Evolutionary conservation across 2,329 filamentous ascomycete species (phyloP).

Genomic region (Fusarium sp.): DNA sequence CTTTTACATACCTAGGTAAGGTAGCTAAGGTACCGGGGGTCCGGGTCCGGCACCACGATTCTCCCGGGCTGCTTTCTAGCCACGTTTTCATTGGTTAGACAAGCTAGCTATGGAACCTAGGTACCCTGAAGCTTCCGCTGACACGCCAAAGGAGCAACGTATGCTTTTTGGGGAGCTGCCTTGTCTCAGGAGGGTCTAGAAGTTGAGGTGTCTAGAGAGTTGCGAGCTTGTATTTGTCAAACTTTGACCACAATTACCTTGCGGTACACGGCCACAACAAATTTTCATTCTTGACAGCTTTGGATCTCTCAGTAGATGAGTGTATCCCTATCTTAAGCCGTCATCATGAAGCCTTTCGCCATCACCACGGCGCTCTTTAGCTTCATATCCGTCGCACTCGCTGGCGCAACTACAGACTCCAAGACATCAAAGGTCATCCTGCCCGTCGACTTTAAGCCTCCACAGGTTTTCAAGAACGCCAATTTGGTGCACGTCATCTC

Average conservation of each 20-base stretch:
- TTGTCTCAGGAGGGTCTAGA: slow-evolving; percentile 40
- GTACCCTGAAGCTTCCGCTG: slow-evolving; percentile 40
- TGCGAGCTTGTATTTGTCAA: slow-evolving; percentile 29
- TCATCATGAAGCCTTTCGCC: slow-evolving; percentile 54
- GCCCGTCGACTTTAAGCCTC: slow-evolving; percentile 78
- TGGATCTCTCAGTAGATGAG: slow-evolving; percentile 48
- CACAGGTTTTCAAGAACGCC: slow-evolving; percentile 90
- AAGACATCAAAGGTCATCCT: slow-evolving; percentile 66
- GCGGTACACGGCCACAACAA: slow-evolving; percentile 16
- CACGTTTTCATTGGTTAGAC: slow-evolving; percentile 40
- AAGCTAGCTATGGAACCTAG: slow-evolving; percentile 16
- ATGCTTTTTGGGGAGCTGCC: slow-evolving; percentile 46
- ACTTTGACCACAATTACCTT: slow-evolving; percentile 13
- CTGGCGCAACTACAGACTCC: slow-evolving; percentile 47
- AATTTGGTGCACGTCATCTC: slow-evolving; percentile 92
- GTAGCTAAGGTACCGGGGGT: background rate
- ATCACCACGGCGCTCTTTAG: slow-evolving; percentile 67
- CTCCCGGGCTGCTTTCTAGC: slow-evolving; percentile 9
- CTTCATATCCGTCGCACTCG: slow-evolving; percentile 59
- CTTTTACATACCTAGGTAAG: background rate
- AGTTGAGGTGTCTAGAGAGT: slow-evolving; percentile 36
- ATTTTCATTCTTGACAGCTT: slow-evolving; percentile 22
- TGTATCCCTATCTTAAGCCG: slow-evolving; percentile 34
- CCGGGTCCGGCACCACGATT: slow-evolving; percentile 38
- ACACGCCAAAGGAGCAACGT: slow-evolving; percentile 47